Evolutionary conservation across 305 asterid species (phyloP).

Genomic region (Fraxinus baroniana): DNA sequence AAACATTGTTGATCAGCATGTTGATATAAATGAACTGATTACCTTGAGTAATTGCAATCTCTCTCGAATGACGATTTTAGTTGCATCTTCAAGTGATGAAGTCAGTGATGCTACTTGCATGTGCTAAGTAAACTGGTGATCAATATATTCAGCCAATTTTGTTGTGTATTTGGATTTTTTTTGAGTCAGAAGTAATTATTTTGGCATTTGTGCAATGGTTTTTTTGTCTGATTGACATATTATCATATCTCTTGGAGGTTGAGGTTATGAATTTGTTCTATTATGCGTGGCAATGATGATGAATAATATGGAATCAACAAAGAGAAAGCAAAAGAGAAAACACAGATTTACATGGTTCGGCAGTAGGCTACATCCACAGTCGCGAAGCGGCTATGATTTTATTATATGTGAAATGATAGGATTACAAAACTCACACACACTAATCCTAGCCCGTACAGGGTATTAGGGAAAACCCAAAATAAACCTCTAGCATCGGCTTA

Average conservation of each 20-base stretch:
- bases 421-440: background rate
- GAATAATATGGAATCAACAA: background rate
- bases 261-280: background rate
- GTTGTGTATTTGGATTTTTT: background rate
- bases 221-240: background rate
- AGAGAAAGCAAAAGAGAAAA: background rate
- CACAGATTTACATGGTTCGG: background rate
- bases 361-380: background rate
- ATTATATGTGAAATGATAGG: background rate
- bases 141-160: background rate
- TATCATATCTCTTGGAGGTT: background rate
- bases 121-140: background rate
- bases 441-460: background rate
- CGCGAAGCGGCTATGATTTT: background rate
- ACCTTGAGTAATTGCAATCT: background rate
- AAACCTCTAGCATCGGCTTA: background rate
- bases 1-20: background rate
- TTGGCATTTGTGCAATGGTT: background rate
- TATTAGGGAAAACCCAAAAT: background rate
- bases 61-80: background rate
- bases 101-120: background rate
- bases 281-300: background rate
- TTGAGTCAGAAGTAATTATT: background rate
- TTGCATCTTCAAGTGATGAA: background rate
- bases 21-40: background rate